A percentile compares a stretch with the other conserved stretches of the same genome.
phyloP scores from a whole-genome alignment of 1,284 basidiomycete genomes.

The Cryptococcus sp. region DNA sequence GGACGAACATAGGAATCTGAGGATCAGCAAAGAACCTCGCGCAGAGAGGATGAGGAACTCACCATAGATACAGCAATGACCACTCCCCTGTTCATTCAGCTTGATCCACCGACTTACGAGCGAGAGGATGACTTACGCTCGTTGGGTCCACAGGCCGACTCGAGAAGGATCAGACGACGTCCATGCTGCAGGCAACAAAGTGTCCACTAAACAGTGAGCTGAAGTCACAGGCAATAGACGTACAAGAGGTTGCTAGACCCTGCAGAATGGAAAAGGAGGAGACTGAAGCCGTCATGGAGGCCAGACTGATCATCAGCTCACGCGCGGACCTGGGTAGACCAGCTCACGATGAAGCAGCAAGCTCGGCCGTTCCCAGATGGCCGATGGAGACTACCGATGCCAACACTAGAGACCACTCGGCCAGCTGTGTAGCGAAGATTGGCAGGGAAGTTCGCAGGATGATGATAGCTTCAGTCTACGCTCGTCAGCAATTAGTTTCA shows the following conservation, averaged over 20 bases:
- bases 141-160: slow-evolving; percentile 84
- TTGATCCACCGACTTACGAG: not conserved
- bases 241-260: slow-evolving; percentile 67
- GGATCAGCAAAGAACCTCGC: slow-evolving; percentile 4
- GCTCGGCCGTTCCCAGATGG: slow-evolving; percentile 62
- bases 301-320: slow-evolving; percentile 48
- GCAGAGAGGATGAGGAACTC: slow-evolving; percentile 52
- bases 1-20: slow-evolving; percentile 38
- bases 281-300: slow-evolving; percentile 78
- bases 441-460: slow-evolving; percentile 37
- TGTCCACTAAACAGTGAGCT: slow-evolving; percentile 56
- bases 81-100: slow-evolving; percentile 51
- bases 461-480: slow-evolving; percentile 37
- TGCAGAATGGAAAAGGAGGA: slow-evolving; percentile 69
- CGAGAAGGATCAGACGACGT: slow-evolving; percentile 73
- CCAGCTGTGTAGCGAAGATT: slow-evolving; percentile 44
- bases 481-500: slow-evolving; percentile 1
- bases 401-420: slow-evolving; percentile 47
- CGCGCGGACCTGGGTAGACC: not conserved
- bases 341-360: slow-evolving; percentile 66
- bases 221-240: slow-evolving; percentile 10
- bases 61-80: slow-evolving; percentile 55
- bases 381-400: slow-evolving; percentile 66
- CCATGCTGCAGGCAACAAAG: slow-evolving; percentile 85
- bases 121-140: slow-evolving; percentile 55